phyloP scores from a whole-genome alignment of 2,329 filamentous ascomycete species.

The Aspergillus tubingensis region DNA sequence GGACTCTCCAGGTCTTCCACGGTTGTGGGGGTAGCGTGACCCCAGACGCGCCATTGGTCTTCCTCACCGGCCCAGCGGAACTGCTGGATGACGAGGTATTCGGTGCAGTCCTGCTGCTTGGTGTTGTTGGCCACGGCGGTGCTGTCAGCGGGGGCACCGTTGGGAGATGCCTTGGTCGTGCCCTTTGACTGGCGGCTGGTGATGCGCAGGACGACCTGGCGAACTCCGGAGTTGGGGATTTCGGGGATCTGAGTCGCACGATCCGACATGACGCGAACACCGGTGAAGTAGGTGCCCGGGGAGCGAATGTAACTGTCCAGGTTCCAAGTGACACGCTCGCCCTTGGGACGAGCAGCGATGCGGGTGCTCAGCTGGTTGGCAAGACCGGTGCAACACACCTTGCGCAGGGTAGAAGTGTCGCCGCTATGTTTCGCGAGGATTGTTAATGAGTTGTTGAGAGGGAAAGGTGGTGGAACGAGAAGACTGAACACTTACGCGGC shows the following conservation, averaged over 20 bases:
- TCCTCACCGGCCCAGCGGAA: constrained; percentile 44
- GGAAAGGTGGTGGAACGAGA: not conserved
- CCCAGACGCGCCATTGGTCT: constrained; percentile 54
- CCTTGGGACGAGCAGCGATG: constrained; percentile 36
- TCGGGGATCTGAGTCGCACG: constrained; percentile 45
- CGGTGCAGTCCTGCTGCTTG: constrained; percentile 47
- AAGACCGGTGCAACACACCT: constrained; percentile 44
- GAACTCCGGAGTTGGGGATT: constrained; percentile 39
- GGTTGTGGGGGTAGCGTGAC: constrained; percentile 47
- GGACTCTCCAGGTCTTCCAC: constrained; percentile 41
- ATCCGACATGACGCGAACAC: constrained; percentile 44
- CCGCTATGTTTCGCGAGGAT: constrained; percentile 29
- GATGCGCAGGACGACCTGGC: constrained; percentile 44
- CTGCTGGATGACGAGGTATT: constrained; percentile 56
- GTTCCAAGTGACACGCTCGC: constrained; percentile 38
- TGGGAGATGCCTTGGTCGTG: constrained; percentile 15
- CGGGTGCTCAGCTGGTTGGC: constrained; percentile 35
- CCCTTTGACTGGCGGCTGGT: constrained; percentile 40
- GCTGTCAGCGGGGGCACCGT: not conserved
- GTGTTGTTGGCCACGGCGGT: constrained; percentile 16
- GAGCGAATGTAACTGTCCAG: constrained; percentile 40
- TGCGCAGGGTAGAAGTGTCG: constrained; percentile 38
- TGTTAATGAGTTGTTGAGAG: not conserved
- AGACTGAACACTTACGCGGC: constrained; percentile 40
- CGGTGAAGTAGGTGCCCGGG: constrained; percentile 40